A percentile compares a stretch with the other conserved stretches of the same genome.
These are phyloP conservation scores for Podospora didyma DNA, from an alignment of 495 filamentous ascomycete genomes.

Conservation along the genomic window DNA sequence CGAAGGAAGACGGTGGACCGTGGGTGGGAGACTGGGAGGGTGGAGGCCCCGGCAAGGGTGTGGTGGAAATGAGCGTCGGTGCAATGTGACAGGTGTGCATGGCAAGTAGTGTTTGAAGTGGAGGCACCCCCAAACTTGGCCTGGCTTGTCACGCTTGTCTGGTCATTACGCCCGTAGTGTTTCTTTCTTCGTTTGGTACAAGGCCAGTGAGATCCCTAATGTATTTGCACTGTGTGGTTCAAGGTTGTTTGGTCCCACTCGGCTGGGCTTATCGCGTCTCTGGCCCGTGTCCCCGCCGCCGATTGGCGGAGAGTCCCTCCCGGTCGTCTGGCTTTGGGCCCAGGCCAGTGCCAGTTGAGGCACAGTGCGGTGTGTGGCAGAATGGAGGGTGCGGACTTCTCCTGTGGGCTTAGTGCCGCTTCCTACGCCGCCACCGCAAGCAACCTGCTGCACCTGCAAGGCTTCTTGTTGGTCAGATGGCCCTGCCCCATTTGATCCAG, in stretches of 20 bases:
- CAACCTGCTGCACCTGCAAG: neutral
- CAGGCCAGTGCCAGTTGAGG: neutral
- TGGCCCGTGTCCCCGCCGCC: neutral
- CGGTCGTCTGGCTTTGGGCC: conserved; percentile 12
- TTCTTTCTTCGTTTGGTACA: neutral
- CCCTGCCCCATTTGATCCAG: conserved; percentile 15
- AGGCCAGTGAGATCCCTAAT: neutral
- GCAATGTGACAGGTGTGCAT: conserved; percentile 22
- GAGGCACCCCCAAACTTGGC: conserved; percentile 8
- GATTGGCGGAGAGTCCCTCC: conserved; percentile 14
- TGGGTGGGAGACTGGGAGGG: neutral
- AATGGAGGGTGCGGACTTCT: conserved; percentile 13
- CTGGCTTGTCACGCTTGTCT: neutral
- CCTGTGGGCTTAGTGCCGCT: conserved; percentile 17
- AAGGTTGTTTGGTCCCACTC: neutral
- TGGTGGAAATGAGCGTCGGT: conserved; percentile 25
- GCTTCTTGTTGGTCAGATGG: conserved; percentile 14
- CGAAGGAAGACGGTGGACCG: neutral
- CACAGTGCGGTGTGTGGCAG: conserved; percentile 11
- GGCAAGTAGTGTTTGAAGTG: conserved; percentile 23
- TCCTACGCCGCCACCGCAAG: conserved; percentile 18
- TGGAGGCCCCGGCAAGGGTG: too few species aligned
- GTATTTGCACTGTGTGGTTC: neutral
- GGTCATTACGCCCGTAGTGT: neutral
- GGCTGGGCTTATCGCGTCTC: neutral